Evolutionary conservation across 2,329 filamentous ascomycete species (phyloP), one percentile per base, ranked within the genome.

Genomic region (Penicillium sp.): DNA sequence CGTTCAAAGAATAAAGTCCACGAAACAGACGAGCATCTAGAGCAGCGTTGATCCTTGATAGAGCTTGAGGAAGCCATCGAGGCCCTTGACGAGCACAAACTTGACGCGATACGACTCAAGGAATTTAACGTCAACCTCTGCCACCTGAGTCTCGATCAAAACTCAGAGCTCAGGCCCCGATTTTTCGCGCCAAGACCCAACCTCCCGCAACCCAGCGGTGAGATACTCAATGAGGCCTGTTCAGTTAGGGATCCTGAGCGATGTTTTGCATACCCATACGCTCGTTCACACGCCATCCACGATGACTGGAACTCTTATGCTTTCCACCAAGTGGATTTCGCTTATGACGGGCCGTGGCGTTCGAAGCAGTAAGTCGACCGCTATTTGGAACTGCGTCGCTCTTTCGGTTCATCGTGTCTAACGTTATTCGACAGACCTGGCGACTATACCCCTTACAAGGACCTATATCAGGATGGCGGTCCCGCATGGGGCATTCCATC

Each of bases 401-500:
- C 25, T 31, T 1, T 31, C 25, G 1, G 8, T 19, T 45, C 10
- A 15, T 44, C 5, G 2, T 44, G 10, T 19, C 16, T 31, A 15
- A 45, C 4, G 0, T 0, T 19, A 31, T 1, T 45, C 25, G 2
- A 45, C 8, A 45, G 25, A 0, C 16, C 25, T 31, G 1, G 1
- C 4, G 16, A 19, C 1, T 45, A 45, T 3, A 31, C 25, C 19
- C 21, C 31, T 36, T 48, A 25, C 9, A 25, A 25, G 9, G 0
- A 0, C 21, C 0, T 36, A 2, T 48, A 36, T 8, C 9, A 36
- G 9, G 5, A 34, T 25, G 21, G 21, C 1, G 0, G 0, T 6
- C 19, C 31, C 19, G 2, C 4, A 36, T 11, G 25, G 13, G 31
- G 45, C 13, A 1, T 34, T 6, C 31, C 45, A 2, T 21, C 13